Evolutionary conservation across 1,284 basidiomycete genomes (phyloP).

Genomic region (Leccinum huronense): DNA sequence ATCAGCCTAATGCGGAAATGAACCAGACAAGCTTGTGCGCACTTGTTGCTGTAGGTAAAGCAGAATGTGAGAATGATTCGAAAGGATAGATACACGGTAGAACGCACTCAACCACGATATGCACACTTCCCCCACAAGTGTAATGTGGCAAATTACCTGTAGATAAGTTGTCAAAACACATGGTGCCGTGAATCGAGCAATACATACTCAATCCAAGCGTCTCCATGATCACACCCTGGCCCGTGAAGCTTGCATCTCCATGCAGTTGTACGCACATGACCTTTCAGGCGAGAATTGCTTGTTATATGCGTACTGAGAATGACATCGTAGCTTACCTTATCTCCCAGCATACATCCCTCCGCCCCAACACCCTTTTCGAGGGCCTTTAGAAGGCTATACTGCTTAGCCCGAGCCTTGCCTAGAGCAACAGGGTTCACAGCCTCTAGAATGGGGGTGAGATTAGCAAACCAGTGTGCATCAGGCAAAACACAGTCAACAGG

Average conservation of each 20-base stretch:
- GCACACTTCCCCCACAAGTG: constrained; percentile 84
- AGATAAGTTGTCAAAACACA: constrained; percentile 11
- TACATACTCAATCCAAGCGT: constrained; percentile 72
- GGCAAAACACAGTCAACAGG: not conserved
- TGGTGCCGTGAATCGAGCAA: not conserved
- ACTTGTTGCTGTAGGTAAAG: constrained; percentile 51
- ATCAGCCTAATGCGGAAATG: not conserved
- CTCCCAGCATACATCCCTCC: constrained; percentile 74
- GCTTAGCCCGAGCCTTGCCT: constrained; percentile 89
- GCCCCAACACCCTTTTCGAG: constrained; percentile 38
- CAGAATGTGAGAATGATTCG: constrained; percentile 56
- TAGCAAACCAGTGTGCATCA: not conserved
- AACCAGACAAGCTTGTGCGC: constrained; percentile 14
- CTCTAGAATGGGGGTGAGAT: constrained; percentile 44
- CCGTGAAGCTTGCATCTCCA: constrained; percentile 87
- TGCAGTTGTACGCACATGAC: constrained; percentile 89
- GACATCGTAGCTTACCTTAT: constrained; percentile 41
- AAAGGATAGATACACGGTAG: constrained; percentile 32
- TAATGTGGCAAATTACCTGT: constrained; percentile 83
- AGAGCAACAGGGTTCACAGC: constrained; percentile 84
- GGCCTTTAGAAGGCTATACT: constrained; percentile 76
- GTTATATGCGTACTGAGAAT: not conserved
- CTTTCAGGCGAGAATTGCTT: constrained; percentile 12
- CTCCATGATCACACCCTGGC: constrained; percentile 91
- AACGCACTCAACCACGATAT: constrained; percentile 87